phyloP scores from a whole-genome alignment of 768 basidiomycete species.

The Leucogyrophana mollusca region DNA sequence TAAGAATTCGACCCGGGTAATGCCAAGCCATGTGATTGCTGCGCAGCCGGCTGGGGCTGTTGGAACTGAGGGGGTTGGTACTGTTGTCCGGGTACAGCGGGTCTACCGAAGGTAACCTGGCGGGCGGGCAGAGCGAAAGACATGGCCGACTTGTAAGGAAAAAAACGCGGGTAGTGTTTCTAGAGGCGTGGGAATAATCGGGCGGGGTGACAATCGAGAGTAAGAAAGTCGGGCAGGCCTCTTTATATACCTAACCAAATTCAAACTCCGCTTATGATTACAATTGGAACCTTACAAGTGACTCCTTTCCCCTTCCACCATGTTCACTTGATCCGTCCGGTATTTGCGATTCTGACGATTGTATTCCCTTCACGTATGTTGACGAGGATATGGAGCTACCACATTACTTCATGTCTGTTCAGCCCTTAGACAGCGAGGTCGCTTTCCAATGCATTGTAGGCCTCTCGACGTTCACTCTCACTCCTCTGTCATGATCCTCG shows the following conservation, averaged over 20 bases:
- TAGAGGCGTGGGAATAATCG: slow-evolving; percentile 22
- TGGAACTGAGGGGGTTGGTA: slow-evolving; percentile 42
- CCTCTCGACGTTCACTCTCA: too few relatives aligned
- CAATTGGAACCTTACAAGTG: slow-evolving; percentile 7
- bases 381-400: too few relatives aligned
- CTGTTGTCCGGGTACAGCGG: slow-evolving; percentile 45
- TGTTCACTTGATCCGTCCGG: slow-evolving; percentile 19
- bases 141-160: slow-evolving; percentile 26
- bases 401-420: too few relatives aligned
- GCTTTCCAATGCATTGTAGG: background rate
- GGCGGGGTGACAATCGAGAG: slow-evolving; percentile 21
- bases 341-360: background rate
- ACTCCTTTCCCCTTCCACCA: slow-evolving; percentile 24
- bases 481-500: too few relatives aligned
- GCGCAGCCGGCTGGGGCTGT: slow-evolving; percentile 35
- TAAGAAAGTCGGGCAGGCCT: slow-evolving; percentile 10
- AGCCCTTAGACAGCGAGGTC: too few relatives aligned
- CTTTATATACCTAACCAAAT: slow-evolving; percentile 26
- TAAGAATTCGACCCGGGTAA: slow-evolving; percentile 50
- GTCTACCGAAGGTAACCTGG: slow-evolving; percentile 74
- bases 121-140: slow-evolving; percentile 74
- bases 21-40: slow-evolving; percentile 55
- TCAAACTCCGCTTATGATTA: slow-evolving; percentile 30
- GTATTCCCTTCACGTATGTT: too few relatives aligned
- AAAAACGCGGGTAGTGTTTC: slow-evolving; percentile 4